These are phyloP conservation scores for Aulographum hederae DNA, from an alignment of 2,329 filamentous ascomycete species.

Conservation along the genomic window DNA sequence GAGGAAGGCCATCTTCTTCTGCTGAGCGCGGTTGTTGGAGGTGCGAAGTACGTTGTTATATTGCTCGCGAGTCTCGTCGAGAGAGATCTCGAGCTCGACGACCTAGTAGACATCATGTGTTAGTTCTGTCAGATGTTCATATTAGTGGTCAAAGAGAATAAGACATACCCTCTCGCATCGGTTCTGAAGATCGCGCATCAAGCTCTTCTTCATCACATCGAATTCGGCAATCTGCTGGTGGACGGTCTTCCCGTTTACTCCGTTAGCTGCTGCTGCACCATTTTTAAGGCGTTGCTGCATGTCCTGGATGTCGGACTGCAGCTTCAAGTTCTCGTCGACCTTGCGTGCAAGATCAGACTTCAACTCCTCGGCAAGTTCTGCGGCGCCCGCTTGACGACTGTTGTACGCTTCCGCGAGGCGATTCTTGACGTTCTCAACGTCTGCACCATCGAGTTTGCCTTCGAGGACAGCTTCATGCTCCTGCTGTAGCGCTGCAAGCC, in stretches of 20 bases:
- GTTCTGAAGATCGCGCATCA: conserved; percentile 98
- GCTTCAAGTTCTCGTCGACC: conserved; percentile 62
- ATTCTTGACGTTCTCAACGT: conserved; percentile 70
- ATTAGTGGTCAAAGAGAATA: conserved; percentile 4
- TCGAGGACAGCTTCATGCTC: conserved; percentile 74
- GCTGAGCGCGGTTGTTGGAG: conserved; percentile 94
- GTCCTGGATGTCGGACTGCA: conserved; percentile 66
- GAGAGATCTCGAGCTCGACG: conserved; percentile 91
- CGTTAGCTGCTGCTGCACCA: conserved; percentile 39
- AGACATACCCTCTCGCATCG: conserved; percentile 65
- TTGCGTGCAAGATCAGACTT: conserved; percentile 60
- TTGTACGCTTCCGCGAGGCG: conserved; percentile 60
- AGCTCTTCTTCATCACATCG: conserved; percentile 98
- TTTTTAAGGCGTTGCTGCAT: conserved; percentile 57
- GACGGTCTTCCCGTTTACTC: conserved; percentile 67
- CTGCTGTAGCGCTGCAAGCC: conserved; percentile 54
- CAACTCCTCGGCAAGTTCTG: conserved; percentile 57
- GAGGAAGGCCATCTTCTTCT: conserved; percentile 99
- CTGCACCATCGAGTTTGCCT: conserved; percentile 57
- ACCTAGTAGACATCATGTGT: no score
- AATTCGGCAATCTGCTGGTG: conserved; percentile 98
- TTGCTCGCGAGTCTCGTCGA: conserved; percentile 94
- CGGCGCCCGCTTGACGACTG: conserved; percentile 55
- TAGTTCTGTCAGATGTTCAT: no score
- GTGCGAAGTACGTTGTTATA: conserved; percentile 97